Base-by-base conservation (phyloP, 169 alveolate genomes). In the Eimeria necatrix region DNA sequence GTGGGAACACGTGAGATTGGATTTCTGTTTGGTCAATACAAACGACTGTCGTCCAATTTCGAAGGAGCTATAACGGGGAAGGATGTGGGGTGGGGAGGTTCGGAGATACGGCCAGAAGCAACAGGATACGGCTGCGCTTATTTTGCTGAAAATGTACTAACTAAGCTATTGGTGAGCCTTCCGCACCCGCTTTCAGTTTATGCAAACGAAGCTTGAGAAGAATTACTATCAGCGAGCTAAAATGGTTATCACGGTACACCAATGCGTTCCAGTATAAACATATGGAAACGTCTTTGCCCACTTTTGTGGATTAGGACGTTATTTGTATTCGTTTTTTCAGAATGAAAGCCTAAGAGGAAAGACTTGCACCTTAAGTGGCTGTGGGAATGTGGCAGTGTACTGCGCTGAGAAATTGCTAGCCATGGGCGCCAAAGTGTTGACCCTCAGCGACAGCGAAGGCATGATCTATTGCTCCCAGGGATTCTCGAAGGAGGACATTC, bases 1-100 rank as follows among this genome's bases (percentile, higher is more conserved):
- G 99, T 98, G 24, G 98, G 98, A 0, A 98, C 96, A 10, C 96
- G 98, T 22, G 99, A 98, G 93, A 97, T 98, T 18, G 99, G 99
- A 18, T 98, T 95, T 95, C 68, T 98, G 78, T 98, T 91, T 88
- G 99, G 99, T 2, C 99, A 98, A 91, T 98, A 98, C 95, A 97
- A 97, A 86, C 94, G 97, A 81, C 83, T 97, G 24, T 26, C 26
- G 14, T 9, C 88, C 7, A 73, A 73, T 18, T 83, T 83, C 20
- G 96, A 80, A 91, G 99, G 98, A 6, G 97, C 97, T 20, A 93
- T 98, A 59, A 98, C 98, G 1, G 99, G 99, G 5, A 98, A 98
- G 91, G 98, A 96, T 32, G 64, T 96, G 14, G 92, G 95, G 95
- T 97, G 98, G 98, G 98, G 98, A 22, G 99, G 99, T 6, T 97